Conservation (phyloP, 176 grass and related monocot genomes). For the Carex parvula region DNA sequence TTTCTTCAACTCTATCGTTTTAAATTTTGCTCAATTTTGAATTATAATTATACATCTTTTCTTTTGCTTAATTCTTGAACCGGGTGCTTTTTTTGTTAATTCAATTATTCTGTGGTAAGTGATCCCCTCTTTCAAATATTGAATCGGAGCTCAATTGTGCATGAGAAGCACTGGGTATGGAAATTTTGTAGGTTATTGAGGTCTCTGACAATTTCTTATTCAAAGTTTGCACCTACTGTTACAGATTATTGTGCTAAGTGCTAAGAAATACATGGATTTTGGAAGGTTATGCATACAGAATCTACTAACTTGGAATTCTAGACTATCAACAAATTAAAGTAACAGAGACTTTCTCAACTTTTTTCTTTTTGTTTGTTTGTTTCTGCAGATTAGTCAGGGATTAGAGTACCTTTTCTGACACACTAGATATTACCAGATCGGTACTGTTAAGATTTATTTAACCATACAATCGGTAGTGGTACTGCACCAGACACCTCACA, state of each 20-base stretch:
- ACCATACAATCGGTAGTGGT: neutral
- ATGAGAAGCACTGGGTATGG: neutral
- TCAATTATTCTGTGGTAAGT: neutral
- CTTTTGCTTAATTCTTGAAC: neutral
- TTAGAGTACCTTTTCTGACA: neutral
- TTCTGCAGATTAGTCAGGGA: neutral
- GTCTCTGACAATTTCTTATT: neutral
- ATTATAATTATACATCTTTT: neutral
- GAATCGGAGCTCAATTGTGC: neutral
- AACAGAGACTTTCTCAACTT: neutral
- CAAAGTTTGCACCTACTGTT: neutral
- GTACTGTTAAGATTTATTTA: slow-evolving; percentile 2
- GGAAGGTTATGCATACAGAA: neutral
- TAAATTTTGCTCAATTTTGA: slow-evolving; percentile 2
- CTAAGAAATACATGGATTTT: neutral
- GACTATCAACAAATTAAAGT: neutral
- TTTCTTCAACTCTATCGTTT: neutral
- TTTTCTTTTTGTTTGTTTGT: neutral
- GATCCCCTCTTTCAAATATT: neutral
- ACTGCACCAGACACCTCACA: neutral
- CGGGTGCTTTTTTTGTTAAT: neutral
- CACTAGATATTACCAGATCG: neutral
- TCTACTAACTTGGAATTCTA: neutral
- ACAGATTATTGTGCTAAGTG: neutral
- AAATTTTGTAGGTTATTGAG: neutral